phyloP scores from a whole-genome alignment of 768 basidiomycete genomes.

The Calocybe gangraenosa region DNA sequence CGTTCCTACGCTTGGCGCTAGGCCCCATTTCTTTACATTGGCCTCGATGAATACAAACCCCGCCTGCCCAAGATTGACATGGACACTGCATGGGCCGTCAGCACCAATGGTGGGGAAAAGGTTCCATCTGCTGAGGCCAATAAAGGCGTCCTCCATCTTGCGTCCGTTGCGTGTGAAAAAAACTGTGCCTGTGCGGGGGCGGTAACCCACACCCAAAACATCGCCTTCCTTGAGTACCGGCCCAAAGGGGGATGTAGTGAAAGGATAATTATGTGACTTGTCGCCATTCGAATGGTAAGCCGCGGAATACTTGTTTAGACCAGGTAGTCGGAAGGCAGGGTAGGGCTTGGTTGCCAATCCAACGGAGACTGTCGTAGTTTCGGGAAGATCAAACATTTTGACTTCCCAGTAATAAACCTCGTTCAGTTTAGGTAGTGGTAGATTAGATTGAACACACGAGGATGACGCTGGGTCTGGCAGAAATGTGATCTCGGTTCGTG shows the following conservation, averaged over 20 bases:
- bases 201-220: constrained; percentile 92
- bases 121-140: constrained; percentile 86
- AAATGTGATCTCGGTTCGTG: constrained; percentile 96
- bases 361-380: constrained; percentile 81
- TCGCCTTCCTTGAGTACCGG: constrained; percentile 88
- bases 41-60: constrained; percentile 99
- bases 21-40: constrained; percentile 99
- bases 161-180: constrained; percentile 98
- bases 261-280: constrained; percentile 96
- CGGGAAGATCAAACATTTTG: constrained; percentile 97
- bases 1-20: constrained; percentile 96
- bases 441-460: constrained; percentile 93
- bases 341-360: constrained; percentile 97
- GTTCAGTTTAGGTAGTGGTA: constrained; percentile 95
- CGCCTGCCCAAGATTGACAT: constrained; percentile 95
- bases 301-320: constrained; percentile 80
- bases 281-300: constrained; percentile 97
- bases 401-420: constrained; percentile 99
- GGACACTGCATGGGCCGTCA: constrained; percentile 93
- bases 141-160: constrained; percentile 93
- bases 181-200: constrained; percentile 95
- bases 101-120: constrained; percentile 97
- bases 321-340: constrained; percentile 90
- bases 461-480: constrained; percentile 93
- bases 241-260: constrained; percentile 81